These are phyloP conservation scores for Botrytis squamosa DNA, from an alignment of 2,329 filamentous ascomycete species.

Conservation along the genomic window DNA sequence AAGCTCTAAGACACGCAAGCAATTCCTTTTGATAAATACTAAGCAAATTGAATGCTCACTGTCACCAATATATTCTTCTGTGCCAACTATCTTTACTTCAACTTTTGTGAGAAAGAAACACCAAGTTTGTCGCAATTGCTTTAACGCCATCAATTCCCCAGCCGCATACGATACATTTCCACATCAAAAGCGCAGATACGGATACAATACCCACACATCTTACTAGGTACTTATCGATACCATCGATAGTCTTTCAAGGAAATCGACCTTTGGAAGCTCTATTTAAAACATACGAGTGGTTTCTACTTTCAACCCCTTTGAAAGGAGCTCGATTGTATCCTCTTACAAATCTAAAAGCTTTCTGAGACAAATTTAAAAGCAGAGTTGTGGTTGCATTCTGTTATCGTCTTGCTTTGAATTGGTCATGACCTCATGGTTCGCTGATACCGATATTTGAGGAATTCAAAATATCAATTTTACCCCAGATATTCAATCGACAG, in stretches of 20 bases:
- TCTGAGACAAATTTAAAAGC: not conserved
- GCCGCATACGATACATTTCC: slow-evolving; percentile 4
- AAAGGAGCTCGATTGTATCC: not conserved
- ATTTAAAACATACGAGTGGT: not conserved
- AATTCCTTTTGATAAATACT: not conserved
- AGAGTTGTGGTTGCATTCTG: not conserved
- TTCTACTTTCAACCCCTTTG: not conserved
- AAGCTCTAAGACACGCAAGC: slow-evolving; percentile 11
- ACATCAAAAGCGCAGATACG: not conserved
- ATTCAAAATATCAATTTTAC: not conserved
- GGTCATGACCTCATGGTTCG: slow-evolving; percentile 15
- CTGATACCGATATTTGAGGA: slow-evolving; percentile 9
- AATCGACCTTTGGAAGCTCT: not conserved
- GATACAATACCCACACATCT: not conserved
- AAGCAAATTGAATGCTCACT: not conserved
- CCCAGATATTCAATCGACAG: not conserved
- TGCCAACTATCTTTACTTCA: not conserved
- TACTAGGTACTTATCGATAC: slow-evolving; percentile 16
- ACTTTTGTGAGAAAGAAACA: not conserved
- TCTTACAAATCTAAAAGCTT: not conserved
- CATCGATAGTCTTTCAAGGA: not conserved
- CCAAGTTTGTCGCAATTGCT: not conserved
- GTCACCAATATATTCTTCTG: not conserved
- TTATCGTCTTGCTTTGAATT: not conserved
- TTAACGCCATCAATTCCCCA: not conserved